Evolutionary conservation across 164 flowering plant genomes (phyloP), one percentile per base, ranked within the genome.

Genomic region (Chimonanthus praecox): DNA sequence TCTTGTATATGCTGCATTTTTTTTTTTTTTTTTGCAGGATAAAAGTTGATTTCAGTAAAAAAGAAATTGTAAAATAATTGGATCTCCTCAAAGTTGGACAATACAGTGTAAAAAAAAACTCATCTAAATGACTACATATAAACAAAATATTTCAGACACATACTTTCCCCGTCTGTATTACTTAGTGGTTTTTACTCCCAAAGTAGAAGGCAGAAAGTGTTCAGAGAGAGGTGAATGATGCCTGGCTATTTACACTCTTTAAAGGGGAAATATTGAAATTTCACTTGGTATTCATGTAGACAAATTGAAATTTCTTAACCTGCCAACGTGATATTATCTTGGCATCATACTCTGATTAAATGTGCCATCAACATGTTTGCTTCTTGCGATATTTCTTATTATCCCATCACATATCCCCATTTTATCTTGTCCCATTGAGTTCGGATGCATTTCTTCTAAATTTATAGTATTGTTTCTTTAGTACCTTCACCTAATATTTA

Each of bases 271-370:
- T 3, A 49, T 9, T 49, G 51, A 49, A 49, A 9, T 49, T 49
- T 9, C 51, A 5, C 51, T 49, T 33, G 33, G 33, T 33, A 33
- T 33, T 33, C 33, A 33, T 33, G 33, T 33, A 33, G 33, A 1
- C 33, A 33, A 33, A 1, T 33, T 33, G 33, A 33, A 33, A 33
- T 33, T 33, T 33, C 33, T 33, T 33, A 33, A 33, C 33, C 33
- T 33, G 33, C 33, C 33, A 7, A 63, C 21, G 65, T 63, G 65
- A 63, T 63, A 63, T 63, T 63, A 63, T 63, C 7, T 63, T 63
- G 65, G 65, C 65, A 63, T 8, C 65, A 63, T 63, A 20, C 20
- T n/a, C 8, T 63, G 65, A 63, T 63, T 63, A 63, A 16, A 63
- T 16, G 20, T 18, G 21, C 45, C 43, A 7, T n/a, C 45, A 7